Percentiles rank a stretch among this genome's conserved stretches.
phyloP scores from a whole-genome alignment of 768 basidiomycete genomes.

The Cubamyces lactineus region DNA sequence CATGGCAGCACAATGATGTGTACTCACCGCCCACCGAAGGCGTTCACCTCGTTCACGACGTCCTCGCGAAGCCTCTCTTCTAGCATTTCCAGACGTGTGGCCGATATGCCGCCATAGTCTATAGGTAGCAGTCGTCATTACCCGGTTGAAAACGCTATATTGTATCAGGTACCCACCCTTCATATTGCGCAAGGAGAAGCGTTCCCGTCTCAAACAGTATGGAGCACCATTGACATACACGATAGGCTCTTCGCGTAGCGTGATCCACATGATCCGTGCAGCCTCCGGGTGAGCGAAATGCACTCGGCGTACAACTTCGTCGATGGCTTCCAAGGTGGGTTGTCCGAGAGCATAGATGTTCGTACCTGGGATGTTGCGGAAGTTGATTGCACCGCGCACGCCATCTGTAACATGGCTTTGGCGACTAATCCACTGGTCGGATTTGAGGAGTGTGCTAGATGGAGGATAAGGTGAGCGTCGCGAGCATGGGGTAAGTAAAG shows the following conservation, averaged over 20 bases:
- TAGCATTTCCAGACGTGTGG: conserved; percentile 83
- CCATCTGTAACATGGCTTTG: conserved; percentile 65
- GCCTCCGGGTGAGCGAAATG: conserved; percentile 61
- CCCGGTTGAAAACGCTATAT: too few relatives aligned
- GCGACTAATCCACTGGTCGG: conserved; percentile 87
- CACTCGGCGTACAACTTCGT: conserved; percentile 72
- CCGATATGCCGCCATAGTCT: conserved; percentile 97
- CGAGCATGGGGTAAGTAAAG: neutral
- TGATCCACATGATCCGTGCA: conserved; percentile 82
- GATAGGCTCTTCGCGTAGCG: conserved; percentile 89
- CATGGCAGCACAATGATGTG: neutral
- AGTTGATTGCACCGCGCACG: conserved; percentile 94
- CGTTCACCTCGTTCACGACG: conserved; percentile 77
- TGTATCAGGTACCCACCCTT: conserved; percentile 61
- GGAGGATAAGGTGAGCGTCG: neutral
- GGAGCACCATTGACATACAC: conserved; percentile 93
- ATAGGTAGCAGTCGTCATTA: neutral
- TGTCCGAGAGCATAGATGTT: conserved; percentile 93
- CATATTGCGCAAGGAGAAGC: conserved; percentile 90
- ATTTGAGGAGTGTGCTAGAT: conserved; percentile 81
- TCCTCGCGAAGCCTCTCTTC: conserved; percentile 91
- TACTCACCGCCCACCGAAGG: conserved; percentile 80
- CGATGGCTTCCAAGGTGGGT: conserved; percentile 86
- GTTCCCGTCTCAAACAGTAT: conserved; percentile 86
- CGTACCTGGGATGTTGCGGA: conserved; percentile 79